Base-by-base conservation (phyloP, 1,284 basidiomycete species). In the Schizopora paradoxa region DNA sequence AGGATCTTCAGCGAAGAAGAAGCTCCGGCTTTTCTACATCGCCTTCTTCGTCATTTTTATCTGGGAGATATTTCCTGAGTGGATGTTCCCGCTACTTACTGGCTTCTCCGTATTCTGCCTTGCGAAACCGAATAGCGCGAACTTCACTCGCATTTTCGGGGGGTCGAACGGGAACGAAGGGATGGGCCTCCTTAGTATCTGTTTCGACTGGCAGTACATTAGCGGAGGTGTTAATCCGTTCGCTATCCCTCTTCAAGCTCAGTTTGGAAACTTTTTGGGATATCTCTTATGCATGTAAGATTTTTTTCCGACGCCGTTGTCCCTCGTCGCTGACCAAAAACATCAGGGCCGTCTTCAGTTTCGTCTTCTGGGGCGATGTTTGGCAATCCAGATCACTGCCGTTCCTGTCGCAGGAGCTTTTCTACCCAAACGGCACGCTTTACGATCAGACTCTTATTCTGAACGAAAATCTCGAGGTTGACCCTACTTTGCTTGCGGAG, bases 101-200 rank as follows among this genome's bases (percentile, higher is more conserved):
- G 76, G 77, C 47, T 66, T 75, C 54, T 79, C 73, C 23, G 70
- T 80, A 51, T 74, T 81, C 66, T 79, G 77, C 59, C 60, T 79
- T 33, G 72, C 75, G 2, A 66, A 76, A 53, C 64, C 66, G 52
- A 60, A 77, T 39, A 74, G 69, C 52, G 57, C 74, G 13, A 76
- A 76, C 66, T 66, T 80, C 54, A 75, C 76, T 6, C 74, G 77
- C 41, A 68, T 83, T 45, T 82, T 82, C 51, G 74, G 74, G 43
- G 73, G 72, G 10, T 67, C 67, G 5, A 61, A 62, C 5, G 66
- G 63, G 35, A 72, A 72, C 54, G 69, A 72, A 50, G 69, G 69
- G 46, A 58, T 66, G 41, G 58, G 62, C 8, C 44, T 61, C 22
- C 60, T 62, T 47, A 54, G 59, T 16, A 38, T 64, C 28, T 61